Percentiles rank a stretch among this genome's conserved stretches.
Evolutionary conservation across 2,329 filamentous ascomycete species (phyloP).

Genomic region (Penicillium corylophilum): DNA sequence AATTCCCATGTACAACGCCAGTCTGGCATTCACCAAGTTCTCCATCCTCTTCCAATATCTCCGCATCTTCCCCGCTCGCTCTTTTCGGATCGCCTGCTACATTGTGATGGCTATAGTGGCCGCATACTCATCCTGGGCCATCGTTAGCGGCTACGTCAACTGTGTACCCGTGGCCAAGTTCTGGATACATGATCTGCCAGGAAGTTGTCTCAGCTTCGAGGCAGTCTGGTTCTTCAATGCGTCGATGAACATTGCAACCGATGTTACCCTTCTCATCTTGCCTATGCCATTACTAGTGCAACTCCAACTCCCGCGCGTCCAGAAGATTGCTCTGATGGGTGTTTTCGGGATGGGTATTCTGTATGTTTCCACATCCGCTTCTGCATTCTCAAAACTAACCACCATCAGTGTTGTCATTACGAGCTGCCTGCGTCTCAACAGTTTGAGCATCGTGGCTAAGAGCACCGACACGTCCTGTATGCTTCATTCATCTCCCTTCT

Average conservation of each 20-base stretch:
- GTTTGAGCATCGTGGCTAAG: slow-evolving; percentile 24
- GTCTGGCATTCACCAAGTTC: slow-evolving; percentile 41
- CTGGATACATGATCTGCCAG: slow-evolving; percentile 38
- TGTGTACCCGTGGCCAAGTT: slow-evolving; percentile 44
- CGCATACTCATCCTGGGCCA: slow-evolving; percentile 31
- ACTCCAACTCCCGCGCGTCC: slow-evolving; percentile 42
- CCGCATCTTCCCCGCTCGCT: slow-evolving; percentile 41
- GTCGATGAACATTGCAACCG: slow-evolving; percentile 43
- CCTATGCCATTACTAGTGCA: slow-evolving; percentile 44
- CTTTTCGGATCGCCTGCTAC: slow-evolving; percentile 35
- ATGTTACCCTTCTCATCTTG: slow-evolving; percentile 42
- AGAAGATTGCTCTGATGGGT: slow-evolving; percentile 42
- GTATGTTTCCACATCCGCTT: slow-evolving; percentile 11
- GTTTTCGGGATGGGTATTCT: slow-evolving; percentile 46
- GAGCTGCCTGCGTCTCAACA: slow-evolving; percentile 31
- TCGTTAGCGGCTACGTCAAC: slow-evolving; percentile 43
- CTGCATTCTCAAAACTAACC: neutral
- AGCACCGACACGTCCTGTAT: slow-evolving; percentile 31
- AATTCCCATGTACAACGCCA: slow-evolving; percentile 36
- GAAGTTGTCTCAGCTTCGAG: slow-evolving; percentile 41
- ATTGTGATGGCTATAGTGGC: slow-evolving; percentile 33
- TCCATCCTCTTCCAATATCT: slow-evolving; percentile 50
- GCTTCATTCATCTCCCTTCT: neutral
- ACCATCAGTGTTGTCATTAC: slow-evolving; percentile 30
- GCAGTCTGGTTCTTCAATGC: slow-evolving; percentile 46